Conservation (phyloP, 1,284 basidiomycete species). For the Tilletia caries region DNA sequence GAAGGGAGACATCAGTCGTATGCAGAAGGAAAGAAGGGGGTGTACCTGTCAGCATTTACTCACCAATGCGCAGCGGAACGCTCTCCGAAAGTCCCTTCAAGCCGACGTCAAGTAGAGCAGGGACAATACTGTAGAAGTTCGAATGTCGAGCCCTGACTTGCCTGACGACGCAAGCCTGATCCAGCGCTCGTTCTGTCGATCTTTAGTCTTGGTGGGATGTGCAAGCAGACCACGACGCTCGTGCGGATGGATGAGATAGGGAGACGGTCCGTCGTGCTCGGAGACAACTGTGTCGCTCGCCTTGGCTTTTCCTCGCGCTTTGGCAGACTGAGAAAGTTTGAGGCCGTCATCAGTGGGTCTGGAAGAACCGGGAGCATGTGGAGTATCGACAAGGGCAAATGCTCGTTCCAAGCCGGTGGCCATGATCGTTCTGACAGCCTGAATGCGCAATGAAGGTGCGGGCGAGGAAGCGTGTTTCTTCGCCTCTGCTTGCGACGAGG, state of each 20-base stretch:
- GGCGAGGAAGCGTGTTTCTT: slow-evolving; percentile 79
- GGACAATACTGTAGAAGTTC: slow-evolving; percentile 74
- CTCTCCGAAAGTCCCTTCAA: slow-evolving; percentile 42
- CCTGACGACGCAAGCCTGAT: slow-evolving; percentile 57
- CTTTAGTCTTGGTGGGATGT: slow-evolving; percentile 49
- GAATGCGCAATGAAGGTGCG: slow-evolving; percentile 72
- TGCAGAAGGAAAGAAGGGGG: too few species aligned
- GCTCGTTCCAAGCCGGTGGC: slow-evolving; percentile 78
- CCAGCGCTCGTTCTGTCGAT: slow-evolving; percentile 44
- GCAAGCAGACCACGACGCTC: slow-evolving; percentile 42
- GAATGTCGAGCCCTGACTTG: slow-evolving; percentile 74
- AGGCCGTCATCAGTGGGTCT: neutral
- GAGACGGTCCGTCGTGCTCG: neutral
- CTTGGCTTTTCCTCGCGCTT: slow-evolving; percentile 15
- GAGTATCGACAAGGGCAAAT: slow-evolving; percentile 61
- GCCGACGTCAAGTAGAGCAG: slow-evolving; percentile 58
- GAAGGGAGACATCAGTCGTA: too few species aligned
- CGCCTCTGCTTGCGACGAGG: slow-evolving; percentile 76
- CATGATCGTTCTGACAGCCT: slow-evolving; percentile 79
- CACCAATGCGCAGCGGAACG: slow-evolving; percentile 69
- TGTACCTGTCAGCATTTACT: too few species aligned
- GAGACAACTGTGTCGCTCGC: neutral
- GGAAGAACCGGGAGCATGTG: slow-evolving; percentile 1
- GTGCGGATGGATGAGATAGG: slow-evolving; percentile 16
- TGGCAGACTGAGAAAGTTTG: slow-evolving; percentile 12